Base-by-base conservation (phyloP, 2,329 filamentous ascomycete species). In the Hymenoscyphus repandus region DNA sequence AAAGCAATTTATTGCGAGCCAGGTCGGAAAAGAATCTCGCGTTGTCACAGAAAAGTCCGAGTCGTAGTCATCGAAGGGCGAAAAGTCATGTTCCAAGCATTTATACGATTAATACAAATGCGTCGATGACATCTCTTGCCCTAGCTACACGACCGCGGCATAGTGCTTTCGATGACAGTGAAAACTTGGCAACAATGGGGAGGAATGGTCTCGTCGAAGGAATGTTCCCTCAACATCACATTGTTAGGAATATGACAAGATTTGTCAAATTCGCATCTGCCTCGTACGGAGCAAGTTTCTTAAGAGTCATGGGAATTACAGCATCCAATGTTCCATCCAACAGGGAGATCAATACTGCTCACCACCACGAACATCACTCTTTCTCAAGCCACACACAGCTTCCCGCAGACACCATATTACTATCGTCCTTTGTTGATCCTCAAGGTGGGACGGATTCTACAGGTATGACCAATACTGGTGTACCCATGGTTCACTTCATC, bases 221-320 rank as follows among this genome's bases (percentile, higher is more conserved):
- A 1, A 74, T 80, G 44, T 85, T 85, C 45, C 83, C 83, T 0
- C 66, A 71, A 4, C 74, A 74, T 31, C 82, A 83, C 57, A 69
- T 86, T 6, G 69, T 85, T 9, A 72, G 75, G 31, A 86, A 84
- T 59, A 79, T 85, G 20, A 77, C 77, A 2, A 73, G 82, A 33
- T 86, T 84, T 54, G 83, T 85, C 70, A 75, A 79, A 2, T 86
- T 83, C 59, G 81, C 82, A 1, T 85, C 82, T 1, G 82, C 83
- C 1, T 80, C 80, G 0, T 86, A 86, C 50, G 82, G 83, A 0
- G 80, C 79, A 0, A 75, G 75, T 41, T 85, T 86, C 53, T 71
- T 86, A 43, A 77, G 78, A 49, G 71, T 84, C 18, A 74, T 85
- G 70, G 81, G 82, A 1, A 83, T 86, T 76, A 77, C 55, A 66